Conservation (phyloP, 1,284 basidiomycete genomes). For the Schizophyllum amplum region DNA sequence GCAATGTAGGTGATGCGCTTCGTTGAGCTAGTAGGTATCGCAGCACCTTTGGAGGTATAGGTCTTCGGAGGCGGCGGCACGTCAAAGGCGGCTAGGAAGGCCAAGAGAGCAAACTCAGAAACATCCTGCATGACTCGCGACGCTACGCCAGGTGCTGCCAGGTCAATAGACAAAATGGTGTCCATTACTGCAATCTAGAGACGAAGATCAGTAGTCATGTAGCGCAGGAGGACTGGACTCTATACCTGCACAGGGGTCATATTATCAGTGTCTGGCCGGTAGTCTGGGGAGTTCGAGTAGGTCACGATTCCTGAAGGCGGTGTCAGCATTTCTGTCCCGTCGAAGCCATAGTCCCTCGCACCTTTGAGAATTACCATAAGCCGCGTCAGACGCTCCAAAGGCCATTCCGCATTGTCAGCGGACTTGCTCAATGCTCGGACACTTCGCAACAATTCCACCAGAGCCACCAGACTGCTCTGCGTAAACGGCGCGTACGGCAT, state of each 20-base stretch:
- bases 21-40: slow-evolving; percentile 24
- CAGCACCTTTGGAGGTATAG: slow-evolving; percentile 4
- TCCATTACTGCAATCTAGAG: slow-evolving; percentile 61
- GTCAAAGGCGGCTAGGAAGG: slow-evolving; percentile 77
- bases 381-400: slow-evolving; percentile 50
- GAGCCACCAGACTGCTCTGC: slow-evolving; percentile 81
- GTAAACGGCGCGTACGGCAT: slow-evolving; percentile 51
- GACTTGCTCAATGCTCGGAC: slow-evolving; percentile 42
- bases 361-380: slow-evolving; percentile 78
- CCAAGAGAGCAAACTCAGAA: slow-evolving; percentile 78
- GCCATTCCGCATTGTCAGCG: slow-evolving; percentile 53
- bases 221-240: not conserved
- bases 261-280: slow-evolving; percentile 78
- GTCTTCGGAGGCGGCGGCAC: slow-evolving; percentile 19
- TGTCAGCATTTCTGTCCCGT: slow-evolving; percentile 2
- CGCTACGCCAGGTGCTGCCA: slow-evolving; percentile 49
- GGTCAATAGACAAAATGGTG: slow-evolving; percentile 60
- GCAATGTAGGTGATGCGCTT: slow-evolving; percentile 83
- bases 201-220: slow-evolving; percentile 3
- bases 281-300: slow-evolving; percentile 79
- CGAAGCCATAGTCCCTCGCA: slow-evolving; percentile 21
- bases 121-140: slow-evolving; percentile 77
- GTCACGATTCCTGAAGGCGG: slow-evolving; percentile 56
- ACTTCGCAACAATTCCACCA: slow-evolving; percentile 63
- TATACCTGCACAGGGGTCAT: slow-evolving; percentile 78